Evolutionary conservation across 169 alveolate genomes (phyloP), one percentile per base, ranked within the genome.

Genomic region (Theileria orientalis): DNA sequence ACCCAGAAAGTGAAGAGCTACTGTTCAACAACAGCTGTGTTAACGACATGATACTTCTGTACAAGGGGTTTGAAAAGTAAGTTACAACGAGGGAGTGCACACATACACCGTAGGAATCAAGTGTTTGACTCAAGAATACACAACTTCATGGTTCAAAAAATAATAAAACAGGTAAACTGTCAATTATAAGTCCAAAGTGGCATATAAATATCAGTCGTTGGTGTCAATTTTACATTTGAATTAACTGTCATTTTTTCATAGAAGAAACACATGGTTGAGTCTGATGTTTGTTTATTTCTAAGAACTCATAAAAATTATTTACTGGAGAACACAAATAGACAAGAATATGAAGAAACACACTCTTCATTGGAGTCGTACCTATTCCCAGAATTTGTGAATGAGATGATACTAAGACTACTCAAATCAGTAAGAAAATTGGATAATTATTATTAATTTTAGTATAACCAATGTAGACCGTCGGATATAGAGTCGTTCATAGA

Each of bases 51-150:
- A 46, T 82, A 3, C 63, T 82, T 54, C 80, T 82, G 3, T 82
- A 82, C 74, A 82, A 82, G 70, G 89, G 74, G 5, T 82, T 82
- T 57, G 79, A 51, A 35, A 63, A 37, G 89, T 82, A 57, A n/a
- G 84, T 8, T 19, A 2, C 0, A 7, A 19, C 2, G 29, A 16
- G 47, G 9, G 6, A 0, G 13, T 14, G 8, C 3, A 7, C 9
- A 19, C 47, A 57, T 14, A 9, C 8, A 13, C 6, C 40, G 6
- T 69, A 82, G 89, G n/a, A 74, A 74, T 42, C 41, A 46, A 2
- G 62, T 49, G 68, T 44, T 66, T 33, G 74, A 71, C 14, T 0
- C 27, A 14, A 37, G 37, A 60, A 1, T 71, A 63, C 80, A 71
- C 80, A 32, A 60, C 9, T 19, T 35, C n/a, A 21, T 71, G 23